Evolutionary conservation across 1,284 basidiomycete genomes (phyloP).

Genomic region (Cutaneotrichosporon dermatis): DNA sequence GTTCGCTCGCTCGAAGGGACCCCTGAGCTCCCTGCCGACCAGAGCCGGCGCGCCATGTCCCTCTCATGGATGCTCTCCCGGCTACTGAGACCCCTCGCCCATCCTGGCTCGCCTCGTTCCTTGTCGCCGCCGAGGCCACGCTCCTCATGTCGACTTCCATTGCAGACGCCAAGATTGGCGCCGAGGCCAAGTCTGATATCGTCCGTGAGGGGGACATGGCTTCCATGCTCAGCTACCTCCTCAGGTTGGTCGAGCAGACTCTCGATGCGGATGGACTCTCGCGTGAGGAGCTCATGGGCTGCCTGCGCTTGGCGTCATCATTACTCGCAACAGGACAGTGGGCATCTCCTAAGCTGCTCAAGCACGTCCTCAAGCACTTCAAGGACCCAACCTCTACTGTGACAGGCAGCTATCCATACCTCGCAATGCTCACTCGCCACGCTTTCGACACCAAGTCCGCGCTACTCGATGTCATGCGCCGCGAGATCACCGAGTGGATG

Average conservation of each 20-base stretch:
- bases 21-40: slow-evolving; percentile 32
- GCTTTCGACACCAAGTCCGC: slow-evolving; percentile 71
- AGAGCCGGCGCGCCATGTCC: slow-evolving; percentile 55
- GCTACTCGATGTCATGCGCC: slow-evolving; percentile 69
- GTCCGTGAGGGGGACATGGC: slow-evolving; percentile 14
- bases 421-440: slow-evolving; percentile 84
- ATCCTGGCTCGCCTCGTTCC: slow-evolving; percentile 75
- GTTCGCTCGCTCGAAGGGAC: slow-evolving; percentile 46
- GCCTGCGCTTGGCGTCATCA: slow-evolving; percentile 73
- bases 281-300: slow-evolving; percentile 69
- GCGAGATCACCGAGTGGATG: slow-evolving; percentile 75
- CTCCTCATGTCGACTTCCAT: slow-evolving; percentile 72
- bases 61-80: slow-evolving; percentile 58
- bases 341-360: slow-evolving; percentile 61
- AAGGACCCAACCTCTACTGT: slow-evolving; percentile 45
- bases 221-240: slow-evolving; percentile 55
- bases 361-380: slow-evolving; percentile 62
- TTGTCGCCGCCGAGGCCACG: slow-evolving; percentile 72
- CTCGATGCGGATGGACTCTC: slow-evolving; percentile 55
- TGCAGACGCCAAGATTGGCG: slow-evolving; percentile 48
- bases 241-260: slow-evolving; percentile 67
- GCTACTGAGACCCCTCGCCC: slow-evolving; percentile 52
- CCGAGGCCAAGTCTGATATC: slow-evolving; percentile 12
- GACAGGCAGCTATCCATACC: slow-evolving; percentile 69
- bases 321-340: slow-evolving; percentile 72